Evolutionary conservation across 2,329 filamentous ascomycete species (phyloP), one percentile per base, ranked within the genome.

Genomic region (Periglandula ipomoeae): DNA sequence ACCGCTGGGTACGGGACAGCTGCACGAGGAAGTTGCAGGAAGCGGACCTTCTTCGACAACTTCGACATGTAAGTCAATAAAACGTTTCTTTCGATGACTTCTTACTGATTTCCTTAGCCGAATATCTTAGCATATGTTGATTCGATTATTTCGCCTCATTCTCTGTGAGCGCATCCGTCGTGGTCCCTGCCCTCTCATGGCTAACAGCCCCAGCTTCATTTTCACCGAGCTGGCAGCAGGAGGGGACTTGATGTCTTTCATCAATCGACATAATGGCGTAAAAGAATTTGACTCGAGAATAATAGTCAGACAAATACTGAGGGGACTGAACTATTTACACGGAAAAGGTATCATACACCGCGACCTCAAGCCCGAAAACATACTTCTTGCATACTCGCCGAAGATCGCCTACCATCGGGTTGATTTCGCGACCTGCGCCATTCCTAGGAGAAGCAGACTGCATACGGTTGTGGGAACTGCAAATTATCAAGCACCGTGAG

Each of bases 181-280:
- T 3, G 4, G 4, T 15, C 23, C 5, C 32, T 20, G n/a, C 6
- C 11, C 22, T 7, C 24, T 32, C 35, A 10, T 20, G 17, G 11
- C 45, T 56, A 11, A 56, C 40, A 17, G 3, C 39, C 8, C 4
- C 11, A 78, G 74, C 30, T 79, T 76, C 50, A 72, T 74, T 0
- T 79, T 82, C 50, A 76, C 72, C 1, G 76, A 81, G 45, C 65
- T 82, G 32, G 78, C 78, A 0, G 68, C 72, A 4, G 72, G 79
- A 0, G 76, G 76, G 0, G 76, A 79, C 52, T 59, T 79, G 3
- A 73, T 71, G 59, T 78, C 75, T 0, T 70, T 76, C 17, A 57
- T 74, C 9, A 54, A 64, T 40, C 64, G 66, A 20, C 64, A 66
- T 35, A 59, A 59, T 23, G 20, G 22, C 1, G 35, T 45, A 2